A percentile compares a stretch with the other conserved stretches of the same genome.
Evolutionary conservation across 208 protist species (phyloP).

Genomic region (Phytomonas francai): DNA sequence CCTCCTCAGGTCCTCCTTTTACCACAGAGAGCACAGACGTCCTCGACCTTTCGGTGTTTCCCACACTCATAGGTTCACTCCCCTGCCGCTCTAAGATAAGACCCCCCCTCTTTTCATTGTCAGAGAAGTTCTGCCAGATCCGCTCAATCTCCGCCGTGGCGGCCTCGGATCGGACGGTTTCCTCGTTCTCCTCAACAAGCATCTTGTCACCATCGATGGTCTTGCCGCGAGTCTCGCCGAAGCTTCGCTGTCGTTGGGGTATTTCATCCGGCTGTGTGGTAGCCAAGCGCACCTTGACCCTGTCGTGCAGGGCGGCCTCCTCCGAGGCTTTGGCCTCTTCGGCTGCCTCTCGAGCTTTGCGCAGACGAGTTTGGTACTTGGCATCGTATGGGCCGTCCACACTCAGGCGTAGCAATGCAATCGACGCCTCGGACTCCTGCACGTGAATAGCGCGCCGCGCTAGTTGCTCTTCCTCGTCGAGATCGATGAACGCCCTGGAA

Average conservation of each 20-base stretch:
- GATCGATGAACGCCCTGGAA: constrained; percentile 8
- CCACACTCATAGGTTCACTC: neutral
- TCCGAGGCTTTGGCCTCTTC: constrained; percentile 7
- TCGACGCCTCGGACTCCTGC: constrained; percentile 29
- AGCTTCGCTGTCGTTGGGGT: neutral
- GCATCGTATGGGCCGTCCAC: constrained; percentile 36
- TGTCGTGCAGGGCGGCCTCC: constrained; percentile 9
- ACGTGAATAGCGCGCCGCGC: constrained; percentile 28
- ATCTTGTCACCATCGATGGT: neutral
- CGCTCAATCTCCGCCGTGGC: neutral
- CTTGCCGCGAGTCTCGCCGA: neutral
- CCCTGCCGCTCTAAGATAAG: neutral
- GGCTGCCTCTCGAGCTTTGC: constrained; percentile 13
- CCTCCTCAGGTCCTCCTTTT: no score
- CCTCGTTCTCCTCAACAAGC: neutral
- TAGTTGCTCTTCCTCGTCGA: constrained; percentile 17
- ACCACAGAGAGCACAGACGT: no score
- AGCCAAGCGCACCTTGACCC: constrained; percentile 11
- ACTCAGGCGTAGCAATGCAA: constrained; percentile 20
- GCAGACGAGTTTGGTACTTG: constrained; percentile 8
- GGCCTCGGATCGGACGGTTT: neutral
- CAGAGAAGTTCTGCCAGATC: neutral
- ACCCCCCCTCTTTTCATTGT: neutral
- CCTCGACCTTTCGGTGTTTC: neutral
- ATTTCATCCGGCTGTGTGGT: neutral